Evolutionary conservation across 495 filamentous ascomycete genomes (phyloP).

Genomic region (Amorphotheca resinae): DNA sequence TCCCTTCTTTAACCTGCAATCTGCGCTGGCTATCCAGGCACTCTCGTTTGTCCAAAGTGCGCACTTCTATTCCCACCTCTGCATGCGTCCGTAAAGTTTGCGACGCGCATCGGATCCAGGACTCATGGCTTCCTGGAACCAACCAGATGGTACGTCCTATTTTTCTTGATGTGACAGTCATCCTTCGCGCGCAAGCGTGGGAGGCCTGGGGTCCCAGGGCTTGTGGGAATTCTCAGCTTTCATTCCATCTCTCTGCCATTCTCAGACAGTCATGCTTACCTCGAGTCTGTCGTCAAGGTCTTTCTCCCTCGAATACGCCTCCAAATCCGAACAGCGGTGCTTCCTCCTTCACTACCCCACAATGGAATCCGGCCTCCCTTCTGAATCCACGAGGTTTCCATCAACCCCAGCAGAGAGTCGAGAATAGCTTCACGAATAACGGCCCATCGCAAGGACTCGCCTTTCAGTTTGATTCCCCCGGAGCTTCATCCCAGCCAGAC

Average conservation of each 20-base stretch:
- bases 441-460: slow-evolving; percentile 7
- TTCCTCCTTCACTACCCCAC: not conserved
- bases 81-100: slow-evolving; percentile 16
- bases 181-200: not conserved
- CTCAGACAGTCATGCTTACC: slow-evolving; percentile 11
- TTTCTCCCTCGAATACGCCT: not conserved
- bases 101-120: not conserved
- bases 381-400: slow-evolving; percentile 26
- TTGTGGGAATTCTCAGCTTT: not conserved
- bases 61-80: slow-evolving; percentile 7
- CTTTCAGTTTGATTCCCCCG: slow-evolving; percentile 34
- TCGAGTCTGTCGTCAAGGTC: not conserved
- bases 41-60: too few species aligned
- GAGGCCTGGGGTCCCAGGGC: too few species aligned
- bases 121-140: slow-evolving; percentile 18
- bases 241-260: not conserved
- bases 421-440: slow-evolving; percentile 8
- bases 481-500: slow-evolving; percentile 6
- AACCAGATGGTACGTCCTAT: slow-evolving; percentile 15
- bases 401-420: slow-evolving; percentile 6
- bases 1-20: too few species aligned
- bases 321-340: not conserved
- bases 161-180: not conserved
- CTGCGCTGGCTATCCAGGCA: too few species aligned
- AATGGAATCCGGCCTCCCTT: slow-evolving; percentile 24